Evolutionary conservation across 1,284 basidiomycete species (phyloP), one percentile per base, ranked within the genome.

Genomic region (Puccinia triticina): DNA sequence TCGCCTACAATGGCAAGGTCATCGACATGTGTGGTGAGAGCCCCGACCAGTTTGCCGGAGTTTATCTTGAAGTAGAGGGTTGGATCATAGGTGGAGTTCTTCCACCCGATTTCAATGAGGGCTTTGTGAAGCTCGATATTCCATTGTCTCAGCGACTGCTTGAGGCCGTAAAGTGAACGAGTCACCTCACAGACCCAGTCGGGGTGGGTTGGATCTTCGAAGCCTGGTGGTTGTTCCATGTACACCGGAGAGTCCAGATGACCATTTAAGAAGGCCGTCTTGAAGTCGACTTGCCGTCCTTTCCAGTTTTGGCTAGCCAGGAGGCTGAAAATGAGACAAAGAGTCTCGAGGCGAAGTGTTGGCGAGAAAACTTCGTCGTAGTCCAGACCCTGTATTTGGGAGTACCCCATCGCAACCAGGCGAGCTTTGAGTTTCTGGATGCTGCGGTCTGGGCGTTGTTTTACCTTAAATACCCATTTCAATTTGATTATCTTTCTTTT

Each of bases 381-480:
- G n/a, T 69, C 40, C 8, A 69, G 10, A 18, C 34, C 43, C 3
- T 55, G 29, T 4, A 73, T 50, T 50, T 73, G 71, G 3, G 71
- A 37, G 26, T 73, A 73, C 18, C 69, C 69, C 32, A 72, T 40
- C 2, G 69, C 46, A n/a, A n/a, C n/a, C n/a, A n/a, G n/a, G n/a
- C n/a, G n/a, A n/a, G n/a, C n/a, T n/a, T n/a, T n/a, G n/a, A n/a
- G 46, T 37, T n/a, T 46, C 37, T n/a, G 16, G 37, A 59, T 55
- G 10, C 48, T 1, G 2, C 32, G 26, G 32, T 74, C 40, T 23
- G 37, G 29, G 5, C 50, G 46, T 1, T 18, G 0, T 57, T 46
- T 74, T 21, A 71, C 18, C 34, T 71, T 71, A 16, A 71, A 71
- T 4, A 71, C 37, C 26, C 67, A 71, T 7, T 74, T 74, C 23